Base-by-base conservation (phyloP, 2,329 filamentous ascomycete genomes). In the Cercospora sp. region DNA sequence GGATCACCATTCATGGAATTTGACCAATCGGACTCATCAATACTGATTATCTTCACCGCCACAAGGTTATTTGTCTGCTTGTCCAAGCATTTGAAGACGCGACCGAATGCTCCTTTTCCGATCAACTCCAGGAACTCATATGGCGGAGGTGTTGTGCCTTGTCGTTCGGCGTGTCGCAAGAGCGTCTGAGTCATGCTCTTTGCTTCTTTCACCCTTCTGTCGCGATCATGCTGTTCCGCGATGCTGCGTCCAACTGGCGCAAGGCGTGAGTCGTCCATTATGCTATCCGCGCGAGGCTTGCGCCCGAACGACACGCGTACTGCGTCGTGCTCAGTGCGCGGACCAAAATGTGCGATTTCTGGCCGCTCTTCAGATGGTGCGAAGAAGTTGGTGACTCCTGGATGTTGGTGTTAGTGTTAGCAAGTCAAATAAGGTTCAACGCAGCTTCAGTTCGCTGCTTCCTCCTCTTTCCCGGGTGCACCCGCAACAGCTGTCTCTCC, bases 11-110 rank as follows among this genome's bases (percentile, higher is more conserved):
- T 87, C 58, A 88, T 80, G 59, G 72, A 79, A 58, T 79, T 75
- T 59, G 58, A 48, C 68, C 83, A 84, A 78, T 94, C 92, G 72
- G 88, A 87, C 75, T 91, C 90, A 75, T 95, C 92, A 58, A 94
- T 91, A 77, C 94, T 90, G 75, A 94, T 92, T 73, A 94, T 94
- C 80, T 95, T 93, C 76, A 93, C 86, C 18, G 91, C 90, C 26
- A 93, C 90, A 23, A 91, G 80, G 70, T 85, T 77, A 42, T 78
- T 78, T 4, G 78, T 82, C 18, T 73, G 75, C 36, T 80, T 78
- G 63, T 80, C 79, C 70, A 78, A 79, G 72, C 82, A 89, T 78
- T 91, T 92, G 80, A 91, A 93, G 16, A 93, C 90, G 40, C 90
- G 86, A 1, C 90, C 90, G 76, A 90, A 92, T 69, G 87, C 88